phyloP scores from a whole-genome alignment of 1,284 basidiomycete species.

The Ustilago sp. region DNA sequence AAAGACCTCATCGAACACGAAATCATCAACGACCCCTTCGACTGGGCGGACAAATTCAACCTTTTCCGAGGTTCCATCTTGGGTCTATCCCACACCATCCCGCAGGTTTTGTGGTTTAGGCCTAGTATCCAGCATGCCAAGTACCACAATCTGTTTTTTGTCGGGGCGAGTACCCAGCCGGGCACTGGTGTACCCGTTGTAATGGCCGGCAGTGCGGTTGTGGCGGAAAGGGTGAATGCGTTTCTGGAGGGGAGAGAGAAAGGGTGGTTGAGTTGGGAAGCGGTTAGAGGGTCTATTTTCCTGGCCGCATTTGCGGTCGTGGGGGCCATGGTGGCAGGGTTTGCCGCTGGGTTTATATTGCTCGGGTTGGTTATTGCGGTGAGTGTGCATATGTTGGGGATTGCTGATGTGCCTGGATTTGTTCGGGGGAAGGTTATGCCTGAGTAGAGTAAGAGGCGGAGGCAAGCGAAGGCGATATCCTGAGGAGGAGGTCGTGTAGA shows the following conservation, averaged over 20 bases:
- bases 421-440: slow-evolving; percentile 41
- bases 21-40: slow-evolving; percentile 68
- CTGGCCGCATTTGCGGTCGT: slow-evolving; percentile 30
- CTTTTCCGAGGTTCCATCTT: slow-evolving; percentile 70
- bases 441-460: slow-evolving; percentile 11
- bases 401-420: slow-evolving; percentile 44
- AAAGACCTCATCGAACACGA: slow-evolving; percentile 56
- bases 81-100: slow-evolving; percentile 69
- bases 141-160: slow-evolving; percentile 69
- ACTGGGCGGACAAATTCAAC: slow-evolving; percentile 70
- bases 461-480: too few species aligned
- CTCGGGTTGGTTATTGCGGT: slow-evolving; percentile 34
- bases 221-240: slow-evolving; percentile 48
- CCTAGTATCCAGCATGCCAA: slow-evolving; percentile 63
- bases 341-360: slow-evolving; percentile 35
- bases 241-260: slow-evolving; percentile 40
- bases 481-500: too few species aligned
- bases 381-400: slow-evolving; percentile 34
- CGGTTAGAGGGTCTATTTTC: slow-evolving; percentile 37
- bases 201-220: slow-evolving; percentile 58
- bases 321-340: slow-evolving; percentile 25
- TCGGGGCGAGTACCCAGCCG: slow-evolving; percentile 70
- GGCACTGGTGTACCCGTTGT: slow-evolving; percentile 69
- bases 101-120: slow-evolving; percentile 68
- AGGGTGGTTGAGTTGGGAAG: slow-evolving; percentile 45